Conservation (phyloP, 352 stramenopile species). For the Phytophthora sansomeana region DNA sequence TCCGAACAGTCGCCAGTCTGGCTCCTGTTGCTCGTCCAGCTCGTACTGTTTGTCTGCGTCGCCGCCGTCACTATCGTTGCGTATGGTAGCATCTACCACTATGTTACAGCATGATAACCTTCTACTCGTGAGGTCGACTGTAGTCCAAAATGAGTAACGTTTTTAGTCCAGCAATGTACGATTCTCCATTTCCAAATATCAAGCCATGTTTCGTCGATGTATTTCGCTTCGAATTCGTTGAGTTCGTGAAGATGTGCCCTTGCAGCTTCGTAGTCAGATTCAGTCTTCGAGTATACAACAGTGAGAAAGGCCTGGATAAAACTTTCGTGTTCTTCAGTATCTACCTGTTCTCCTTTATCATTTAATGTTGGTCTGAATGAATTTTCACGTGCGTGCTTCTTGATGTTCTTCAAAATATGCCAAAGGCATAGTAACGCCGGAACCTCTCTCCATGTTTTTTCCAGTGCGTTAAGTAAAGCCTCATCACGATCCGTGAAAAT, state of each 20-base stretch:
- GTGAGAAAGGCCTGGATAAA: neutral
- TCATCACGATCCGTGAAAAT: too few relatives aligned
- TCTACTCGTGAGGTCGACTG: neutral
- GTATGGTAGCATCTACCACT: neutral
- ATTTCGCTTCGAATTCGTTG: neutral
- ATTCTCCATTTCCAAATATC: neutral
- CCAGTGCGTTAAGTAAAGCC: neutral
- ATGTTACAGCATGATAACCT: neutral
- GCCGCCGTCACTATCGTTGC: too few relatives aligned
- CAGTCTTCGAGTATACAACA: neutral
- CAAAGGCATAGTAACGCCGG: neutral
- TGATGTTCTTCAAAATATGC: neutral
- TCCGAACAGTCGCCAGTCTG: too few relatives aligned
- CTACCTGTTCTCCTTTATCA: neutral
- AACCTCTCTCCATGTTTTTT: neutral
- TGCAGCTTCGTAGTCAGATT: neutral
- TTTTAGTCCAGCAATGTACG: neutral
- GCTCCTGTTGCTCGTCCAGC: too few relatives aligned
- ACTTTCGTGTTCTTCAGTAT: neutral
- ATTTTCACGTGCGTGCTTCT: neutral
- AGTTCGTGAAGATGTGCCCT: neutral
- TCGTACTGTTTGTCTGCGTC: too few relatives aligned
- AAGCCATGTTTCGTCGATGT: neutral
- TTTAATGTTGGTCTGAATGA: neutral
- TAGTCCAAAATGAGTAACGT: neutral